Evolutionary conservation across 2,329 filamentous ascomycete genomes (phyloP), one percentile per base, ranked within the genome.

Genomic region (Xylaria sp.): DNA sequence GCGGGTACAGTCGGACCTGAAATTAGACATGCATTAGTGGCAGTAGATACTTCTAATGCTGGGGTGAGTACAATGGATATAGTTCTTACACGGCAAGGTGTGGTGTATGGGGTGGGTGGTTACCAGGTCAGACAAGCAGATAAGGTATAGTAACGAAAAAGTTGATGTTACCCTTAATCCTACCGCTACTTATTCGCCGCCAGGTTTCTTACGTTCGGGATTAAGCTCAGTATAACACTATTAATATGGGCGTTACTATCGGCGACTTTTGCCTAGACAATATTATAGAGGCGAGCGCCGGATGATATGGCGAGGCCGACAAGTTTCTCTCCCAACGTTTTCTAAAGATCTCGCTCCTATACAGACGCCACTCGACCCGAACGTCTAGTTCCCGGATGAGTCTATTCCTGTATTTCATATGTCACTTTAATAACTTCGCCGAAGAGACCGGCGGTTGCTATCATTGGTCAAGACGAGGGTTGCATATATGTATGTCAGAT

Each of bases 401-500:
- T 39, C 53, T 23, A 39, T 30, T n/a, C 12, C 4, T 41, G 3
- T 56, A 62, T 58, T 52, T 45, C 39, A 50, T 36, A 50, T 53
- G 8, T 57, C 32, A 39, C n/a, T 32, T 61, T 18, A 41, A 48
- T 55, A 20, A 18, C 15, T 39, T 30, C 41, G 20, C 57, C 30
- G 55, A 45, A 50, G 32, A 23, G n/a, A 28, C 36, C 18, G 45
- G 32, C 12, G 20, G 46, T 48, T 50, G 25, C 57, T 53, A 46
- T 48, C 23, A 56, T 63, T 46, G 53, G 62, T 25, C 39, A n/a
- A 23, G 36, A 46, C 28, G 34, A 41, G 30, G 56, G 59, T 30
- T 63, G 55, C 52, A 65, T 67, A 48, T 57, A 63, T 64, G 66
- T 67, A 71, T 60, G 67, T 71, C 60, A 71, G 69, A 70, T 46